phyloP scores from a whole-genome alignment of 805 yeast species.

The Phaffomyces thermotolerans region DNA sequence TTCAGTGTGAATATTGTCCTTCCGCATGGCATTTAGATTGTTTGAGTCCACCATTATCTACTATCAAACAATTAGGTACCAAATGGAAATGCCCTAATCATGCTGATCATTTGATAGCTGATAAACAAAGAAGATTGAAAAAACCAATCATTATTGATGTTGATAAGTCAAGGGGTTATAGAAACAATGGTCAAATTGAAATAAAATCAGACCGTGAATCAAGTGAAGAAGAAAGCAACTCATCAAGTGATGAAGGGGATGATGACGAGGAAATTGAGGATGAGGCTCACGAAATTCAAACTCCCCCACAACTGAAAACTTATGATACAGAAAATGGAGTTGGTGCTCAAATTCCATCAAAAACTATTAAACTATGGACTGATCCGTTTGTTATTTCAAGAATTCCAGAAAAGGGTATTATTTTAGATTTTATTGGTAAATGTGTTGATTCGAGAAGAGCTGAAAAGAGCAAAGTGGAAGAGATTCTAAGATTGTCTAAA shows the following conservation, averaged over 20 bases:
- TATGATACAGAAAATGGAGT: conserved; percentile 29
- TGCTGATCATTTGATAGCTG: conserved; percentile 26
- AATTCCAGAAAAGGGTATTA: conserved; percentile 59
- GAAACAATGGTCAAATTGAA: conserved; percentile 54
- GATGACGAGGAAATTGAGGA: conserved; percentile 16
- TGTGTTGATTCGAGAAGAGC: conserved; percentile 31
- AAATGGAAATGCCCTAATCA: conserved; percentile 95
- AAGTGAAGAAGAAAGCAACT: conserved; percentile 4
- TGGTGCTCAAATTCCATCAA: conserved; percentile 25
- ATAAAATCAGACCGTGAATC: conserved; percentile 37
- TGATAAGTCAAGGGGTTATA: conserved; percentile 40
- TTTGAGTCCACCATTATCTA: conserved; percentile 63
- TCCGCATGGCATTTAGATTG: conserved; percentile 89
- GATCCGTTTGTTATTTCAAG: conserved; percentile 47
- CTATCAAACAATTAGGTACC: conserved; percentile 63
- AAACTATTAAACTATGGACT: conserved; percentile 21
- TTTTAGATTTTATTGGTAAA: conserved; percentile 60
- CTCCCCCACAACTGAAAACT: conserved; percentile 31
- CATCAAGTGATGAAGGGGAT: conserved; percentile 14
- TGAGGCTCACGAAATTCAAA: conserved; percentile 22
- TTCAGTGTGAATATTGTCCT: conserved; percentile 78
- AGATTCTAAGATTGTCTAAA: conserved; percentile 26
- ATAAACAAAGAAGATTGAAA: conserved; percentile 41
- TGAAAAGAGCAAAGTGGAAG: conserved; percentile 28
- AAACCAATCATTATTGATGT: conserved; percentile 51